phyloP scores from a whole-genome alignment of 768 basidiomycete genomes.

The Hemileccinum impolitum region DNA sequence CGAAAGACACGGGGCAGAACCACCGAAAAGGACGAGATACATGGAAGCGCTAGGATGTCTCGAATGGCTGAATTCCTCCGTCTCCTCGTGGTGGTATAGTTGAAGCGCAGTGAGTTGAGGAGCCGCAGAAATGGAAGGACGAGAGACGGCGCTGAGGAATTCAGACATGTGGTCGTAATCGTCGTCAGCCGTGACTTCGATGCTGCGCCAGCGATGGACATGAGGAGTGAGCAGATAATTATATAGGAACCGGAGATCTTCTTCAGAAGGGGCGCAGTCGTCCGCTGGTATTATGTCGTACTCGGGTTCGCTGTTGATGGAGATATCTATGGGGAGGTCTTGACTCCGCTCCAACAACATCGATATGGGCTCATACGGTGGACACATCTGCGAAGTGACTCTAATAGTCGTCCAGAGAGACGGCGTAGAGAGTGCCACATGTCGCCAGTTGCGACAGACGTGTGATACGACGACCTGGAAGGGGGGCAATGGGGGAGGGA shows the following conservation, averaged over 20 bases:
- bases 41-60: conserved; percentile 25
- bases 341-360: conserved; percentile 53
- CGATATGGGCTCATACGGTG: conserved; percentile 42
- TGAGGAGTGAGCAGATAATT: conserved; percentile 46
- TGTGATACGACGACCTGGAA: conserved; percentile 60
- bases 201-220: conserved; percentile 48
- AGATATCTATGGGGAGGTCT: conserved; percentile 50
- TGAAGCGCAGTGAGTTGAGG: conserved; percentile 51
- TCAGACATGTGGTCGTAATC: conserved; percentile 47
- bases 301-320: conserved; percentile 41
- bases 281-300: neutral
- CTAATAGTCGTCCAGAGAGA: conserved; percentile 53
- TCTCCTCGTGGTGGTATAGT: conserved; percentile 55
- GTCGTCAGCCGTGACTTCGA: conserved; percentile 45
- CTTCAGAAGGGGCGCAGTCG: conserved; percentile 18
- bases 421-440: conserved; percentile 48
- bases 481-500: too few species aligned
- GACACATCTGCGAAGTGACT: conserved; percentile 22
- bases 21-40: conserved; percentile 50
- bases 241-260: conserved; percentile 26
- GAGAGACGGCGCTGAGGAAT: conserved; percentile 42
- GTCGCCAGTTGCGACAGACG: conserved; percentile 60
- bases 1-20: conserved; percentile 49
- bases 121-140: conserved; percentile 39
- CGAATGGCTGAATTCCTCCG: conserved; percentile 29